A percentile compares a stretch with the other conserved stretches of the same genome.
These are phyloP conservation scores for Aspergillus quadricinctus DNA, from an alignment of 2,329 filamentous ascomycete genomes.

Conservation along the genomic window DNA sequence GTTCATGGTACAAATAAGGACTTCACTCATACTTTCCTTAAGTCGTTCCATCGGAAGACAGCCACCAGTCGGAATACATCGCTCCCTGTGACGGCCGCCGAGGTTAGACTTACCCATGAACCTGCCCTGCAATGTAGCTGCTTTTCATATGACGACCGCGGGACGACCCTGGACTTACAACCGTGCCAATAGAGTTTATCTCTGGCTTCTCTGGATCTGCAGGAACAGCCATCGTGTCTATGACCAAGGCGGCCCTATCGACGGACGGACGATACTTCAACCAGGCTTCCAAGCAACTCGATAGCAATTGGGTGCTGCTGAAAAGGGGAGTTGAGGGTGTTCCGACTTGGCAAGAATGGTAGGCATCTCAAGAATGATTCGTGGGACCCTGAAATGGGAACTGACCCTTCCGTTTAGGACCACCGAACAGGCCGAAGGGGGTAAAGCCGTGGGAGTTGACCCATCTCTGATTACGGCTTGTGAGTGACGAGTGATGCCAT, in stretches of 20 bases:
- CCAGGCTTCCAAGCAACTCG: conserved; percentile 86
- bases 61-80: conserved; percentile 97
- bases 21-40: conserved; percentile 31
- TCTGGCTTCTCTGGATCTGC: conserved; percentile 93
- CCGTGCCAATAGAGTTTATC: conserved; percentile 62
- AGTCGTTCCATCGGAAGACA: conserved; percentile 97
- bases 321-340: conserved; percentile 93
- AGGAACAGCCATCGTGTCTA: conserved; percentile 83
- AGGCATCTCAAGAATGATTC: conserved; percentile 23
- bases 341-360: conserved; percentile 97
- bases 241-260: conserved; percentile 79
- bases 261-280: conserved; percentile 98
- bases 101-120: conserved; percentile 42
- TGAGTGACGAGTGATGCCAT: conserved; percentile 27
- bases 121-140: not conserved
- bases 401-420: conserved; percentile 42
- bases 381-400: not conserved
- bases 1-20: conserved; percentile 6
- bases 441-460: conserved; percentile 87
- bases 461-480: conserved; percentile 75
- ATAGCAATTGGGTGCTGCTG: conserved; percentile 82
- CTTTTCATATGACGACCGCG: conserved; percentile 4
- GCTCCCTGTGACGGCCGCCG: conserved; percentile 89
- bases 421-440: conserved; percentile 76
- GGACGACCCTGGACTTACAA: conserved; percentile 11